Evolutionary conservation across 164 flowering plant species (phyloP).

Genomic region (Chimonanthus praecox): DNA sequence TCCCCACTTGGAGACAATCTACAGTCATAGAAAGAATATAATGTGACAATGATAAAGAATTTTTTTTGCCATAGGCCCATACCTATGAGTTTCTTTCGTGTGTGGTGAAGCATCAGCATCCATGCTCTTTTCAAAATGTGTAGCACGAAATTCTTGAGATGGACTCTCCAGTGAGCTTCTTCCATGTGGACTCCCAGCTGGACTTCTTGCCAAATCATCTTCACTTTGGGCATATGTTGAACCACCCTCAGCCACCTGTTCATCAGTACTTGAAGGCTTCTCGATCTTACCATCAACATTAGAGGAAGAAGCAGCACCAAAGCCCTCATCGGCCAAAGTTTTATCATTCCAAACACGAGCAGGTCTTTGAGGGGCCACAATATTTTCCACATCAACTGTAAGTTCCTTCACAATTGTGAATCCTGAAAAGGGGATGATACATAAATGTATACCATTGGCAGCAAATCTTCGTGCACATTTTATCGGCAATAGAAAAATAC

Average conservation of each 20-base stretch:
- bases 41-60: too few relatives aligned
- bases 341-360: constrained; percentile 25
- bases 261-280: constrained; percentile 29
- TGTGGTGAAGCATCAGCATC: constrained; percentile 48
- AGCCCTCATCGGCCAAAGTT: constrained; percentile 22
- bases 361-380: constrained; percentile 67
- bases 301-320: constrained; percentile 24
- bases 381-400: constrained; percentile 81
- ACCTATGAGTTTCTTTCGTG: constrained; percentile 57
- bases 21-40: too few relatives aligned
- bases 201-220: constrained; percentile 44
- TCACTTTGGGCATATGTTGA: constrained; percentile 33
- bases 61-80: not conserved
- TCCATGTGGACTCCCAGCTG: constrained; percentile 45
- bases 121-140: constrained; percentile 24
- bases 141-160: constrained; percentile 34
- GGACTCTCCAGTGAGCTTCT: constrained; percentile 39
- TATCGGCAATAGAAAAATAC: not conserved
- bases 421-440: constrained; percentile 41
- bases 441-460: not conserved
- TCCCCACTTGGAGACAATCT: too few relatives aligned
- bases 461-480: not conserved
- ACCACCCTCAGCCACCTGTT: constrained; percentile 34
- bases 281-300: constrained; percentile 40
- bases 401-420: constrained; percentile 79